Percentiles rank a stretch among this genome's conserved stretches.
phyloP scores from a whole-genome alignment of 495 filamentous ascomycete genomes.

The Talaromyces ruber region DNA sequence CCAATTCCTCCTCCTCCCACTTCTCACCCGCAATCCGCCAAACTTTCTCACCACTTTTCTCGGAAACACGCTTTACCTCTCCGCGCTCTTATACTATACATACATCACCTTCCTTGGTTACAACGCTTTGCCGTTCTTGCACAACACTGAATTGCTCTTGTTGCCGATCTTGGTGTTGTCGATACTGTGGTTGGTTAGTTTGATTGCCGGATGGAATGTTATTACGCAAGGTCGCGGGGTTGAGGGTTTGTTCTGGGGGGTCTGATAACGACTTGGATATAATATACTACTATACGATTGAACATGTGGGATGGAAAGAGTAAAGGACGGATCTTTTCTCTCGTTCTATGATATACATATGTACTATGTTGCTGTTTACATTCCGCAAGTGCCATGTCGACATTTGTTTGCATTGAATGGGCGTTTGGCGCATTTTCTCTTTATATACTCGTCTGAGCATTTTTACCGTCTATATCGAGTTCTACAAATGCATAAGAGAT shows the following conservation, averaged over 20 bases:
- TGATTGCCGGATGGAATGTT: slow-evolving; percentile 42
- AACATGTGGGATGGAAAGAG: background rate
- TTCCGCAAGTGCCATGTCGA: background rate
- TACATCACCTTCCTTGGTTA: slow-evolving; percentile 70
- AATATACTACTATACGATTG: background rate
- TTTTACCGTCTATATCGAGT: background rate
- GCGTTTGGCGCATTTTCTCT: background rate
- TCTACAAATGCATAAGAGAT: background rate
- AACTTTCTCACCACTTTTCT: slow-evolving; percentile 55
- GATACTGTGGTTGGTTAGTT: slow-evolving; percentile 54
- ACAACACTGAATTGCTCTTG: slow-evolving; percentile 64
- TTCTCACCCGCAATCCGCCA: slow-evolving; percentile 36
- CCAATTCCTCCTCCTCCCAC: slow-evolving; percentile 62
- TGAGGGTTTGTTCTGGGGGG: slow-evolving; percentile 37
- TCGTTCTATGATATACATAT: background rate
- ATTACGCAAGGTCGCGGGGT: slow-evolving; percentile 35
- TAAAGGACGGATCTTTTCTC: background rate
- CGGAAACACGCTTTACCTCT: slow-evolving; percentile 62
- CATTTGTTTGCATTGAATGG: background rate
- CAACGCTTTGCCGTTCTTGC: slow-evolving; percentile 65
- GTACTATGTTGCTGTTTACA: background rate
- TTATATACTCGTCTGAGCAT: background rate
- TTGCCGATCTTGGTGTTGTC: slow-evolving; percentile 52
- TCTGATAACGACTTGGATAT: slow-evolving; percentile 18
- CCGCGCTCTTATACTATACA: slow-evolving; percentile 62